A percentile compares a stretch with the other conserved stretches of the same genome.
phyloP scores from a whole-genome alignment of 2,329 filamentous ascomycete genomes.

The Hirsutella thompsonii region DNA sequence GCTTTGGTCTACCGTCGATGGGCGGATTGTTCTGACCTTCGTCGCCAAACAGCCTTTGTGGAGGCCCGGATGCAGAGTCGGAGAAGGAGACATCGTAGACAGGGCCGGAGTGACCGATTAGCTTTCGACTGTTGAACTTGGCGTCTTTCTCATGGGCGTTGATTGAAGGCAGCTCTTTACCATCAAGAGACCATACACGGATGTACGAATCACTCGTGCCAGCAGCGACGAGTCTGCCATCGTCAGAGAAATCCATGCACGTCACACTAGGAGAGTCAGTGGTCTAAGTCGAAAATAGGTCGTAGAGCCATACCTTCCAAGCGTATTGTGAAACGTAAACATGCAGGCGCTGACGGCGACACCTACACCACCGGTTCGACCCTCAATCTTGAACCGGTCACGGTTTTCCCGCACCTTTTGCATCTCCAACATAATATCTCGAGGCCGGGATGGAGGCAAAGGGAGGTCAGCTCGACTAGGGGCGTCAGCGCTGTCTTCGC shows the following conservation, averaged over 20 bases:
- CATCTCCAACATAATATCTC: constrained; percentile 89
- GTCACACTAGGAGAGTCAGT: constrained; percentile 33
- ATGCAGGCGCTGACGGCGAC: constrained; percentile 82
- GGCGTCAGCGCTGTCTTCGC: constrained; percentile 76
- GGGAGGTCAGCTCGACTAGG: constrained; percentile 71
- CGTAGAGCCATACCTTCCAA: constrained; percentile 57
- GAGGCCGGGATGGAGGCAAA: constrained; percentile 72
- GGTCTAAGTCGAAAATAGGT: constrained; percentile 30
- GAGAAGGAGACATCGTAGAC: constrained; percentile 88
- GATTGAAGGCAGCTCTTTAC: constrained; percentile 61
- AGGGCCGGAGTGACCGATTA: constrained; percentile 82
- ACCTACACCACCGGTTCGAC: constrained; percentile 70
- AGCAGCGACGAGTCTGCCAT: constrained; percentile 73
- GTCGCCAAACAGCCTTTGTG: constrained; percentile 35
- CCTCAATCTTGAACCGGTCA: constrained; percentile 80
- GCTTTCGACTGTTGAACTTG: constrained; percentile 51
- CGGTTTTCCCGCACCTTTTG: constrained; percentile 88
- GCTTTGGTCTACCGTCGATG: constrained; percentile 48
- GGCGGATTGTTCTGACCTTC: constrained; percentile 26
- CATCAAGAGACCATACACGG: constrained; percentile 83
- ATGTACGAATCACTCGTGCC: constrained; percentile 94
- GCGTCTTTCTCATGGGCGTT: constrained; percentile 43
- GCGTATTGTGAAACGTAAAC: constrained; percentile 97
- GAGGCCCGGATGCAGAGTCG: constrained; percentile 45
- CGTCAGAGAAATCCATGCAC: constrained; percentile 92